Percentiles rank a stretch among this genome's conserved stretches.
phyloP scores from a whole-genome alignment of 176 grass and related monocot species.

The Lolium multiflorum region DNA sequence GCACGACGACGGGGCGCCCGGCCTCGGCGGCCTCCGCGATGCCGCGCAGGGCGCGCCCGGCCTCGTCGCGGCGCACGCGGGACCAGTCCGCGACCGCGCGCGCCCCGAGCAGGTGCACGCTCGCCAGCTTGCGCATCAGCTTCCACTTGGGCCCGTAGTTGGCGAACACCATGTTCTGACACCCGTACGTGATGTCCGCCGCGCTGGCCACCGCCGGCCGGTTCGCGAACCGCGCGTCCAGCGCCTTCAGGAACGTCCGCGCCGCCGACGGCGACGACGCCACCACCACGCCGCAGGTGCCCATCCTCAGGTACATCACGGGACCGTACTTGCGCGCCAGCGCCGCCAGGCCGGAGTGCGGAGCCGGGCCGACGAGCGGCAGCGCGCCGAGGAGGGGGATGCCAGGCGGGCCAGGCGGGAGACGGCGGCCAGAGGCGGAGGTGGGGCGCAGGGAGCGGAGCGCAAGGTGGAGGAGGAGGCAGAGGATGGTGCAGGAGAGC shows the following conservation, averaged over 20 bases:
- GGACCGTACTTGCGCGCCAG: slow-evolving; percentile 65
- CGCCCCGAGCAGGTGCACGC: slow-evolving; percentile 76
- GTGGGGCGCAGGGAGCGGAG: slow-evolving; percentile 42
- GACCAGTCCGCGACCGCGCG: slow-evolving; percentile 73
- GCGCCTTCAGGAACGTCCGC: slow-evolving; percentile 66
- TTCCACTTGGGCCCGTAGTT: slow-evolving; percentile 77
- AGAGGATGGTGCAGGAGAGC: slow-evolving; percentile 47
- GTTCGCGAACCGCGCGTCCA: slow-evolving; percentile 74
- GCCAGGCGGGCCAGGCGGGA: slow-evolving; percentile 53
- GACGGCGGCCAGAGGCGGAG: background rate
- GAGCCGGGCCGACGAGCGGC: slow-evolving; percentile 66
- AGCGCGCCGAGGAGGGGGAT: slow-evolving; percentile 75
- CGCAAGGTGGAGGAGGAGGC: slow-evolving; percentile 69
- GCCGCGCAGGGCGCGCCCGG: slow-evolving; percentile 24
- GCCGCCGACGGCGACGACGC: slow-evolving; percentile 68
- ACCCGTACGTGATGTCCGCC: slow-evolving; percentile 70
- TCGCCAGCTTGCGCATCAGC: slow-evolving; percentile 88
- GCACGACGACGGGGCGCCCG: slow-evolving; percentile 55
- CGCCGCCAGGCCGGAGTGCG: slow-evolving; percentile 65
- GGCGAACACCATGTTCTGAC: slow-evolving; percentile 90
- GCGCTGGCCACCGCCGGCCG: slow-evolving; percentile 69
- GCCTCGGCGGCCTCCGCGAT: slow-evolving; percentile 36
- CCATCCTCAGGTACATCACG: slow-evolving; percentile 63
- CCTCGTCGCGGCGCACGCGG: slow-evolving; percentile 66
- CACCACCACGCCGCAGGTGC: slow-evolving; percentile 56